These are phyloP conservation scores for Cenchrus americanus DNA, from an alignment of 176 grass and related monocot species.

Conservation along the genomic window DNA sequence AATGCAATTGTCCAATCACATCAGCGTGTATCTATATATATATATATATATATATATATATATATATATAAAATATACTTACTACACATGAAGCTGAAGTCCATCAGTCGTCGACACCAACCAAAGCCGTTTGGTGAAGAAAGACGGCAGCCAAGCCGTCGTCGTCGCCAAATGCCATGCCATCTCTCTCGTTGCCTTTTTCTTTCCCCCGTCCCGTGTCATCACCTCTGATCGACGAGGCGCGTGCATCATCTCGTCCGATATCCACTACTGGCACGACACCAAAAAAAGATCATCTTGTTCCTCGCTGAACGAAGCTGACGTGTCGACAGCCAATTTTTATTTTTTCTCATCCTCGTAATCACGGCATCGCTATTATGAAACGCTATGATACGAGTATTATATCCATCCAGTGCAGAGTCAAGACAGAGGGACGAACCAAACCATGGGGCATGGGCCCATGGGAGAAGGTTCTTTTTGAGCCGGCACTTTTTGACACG, in stretches of 20 bases:
- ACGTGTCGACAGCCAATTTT: constrained; percentile 20
- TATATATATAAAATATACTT: too few relatives aligned
- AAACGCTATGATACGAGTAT: too few relatives aligned
- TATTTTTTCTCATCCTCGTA: neutral
- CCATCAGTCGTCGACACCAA: neutral
- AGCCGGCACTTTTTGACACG: too few relatives aligned
- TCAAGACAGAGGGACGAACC: neutral
- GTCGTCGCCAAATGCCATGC: neutral
- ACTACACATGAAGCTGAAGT: neutral
- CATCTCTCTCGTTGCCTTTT: neutral
- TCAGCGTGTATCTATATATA: too few relatives aligned
- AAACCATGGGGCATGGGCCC: too few relatives aligned
- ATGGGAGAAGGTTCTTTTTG: too few relatives aligned
- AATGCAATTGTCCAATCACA: neutral
- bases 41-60: too few relatives aligned
- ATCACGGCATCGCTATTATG: neutral
- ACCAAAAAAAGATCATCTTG: neutral
- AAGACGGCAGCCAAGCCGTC: neutral
- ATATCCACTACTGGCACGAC: neutral
- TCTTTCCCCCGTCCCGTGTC: too few relatives aligned
- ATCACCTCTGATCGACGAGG: neutral
- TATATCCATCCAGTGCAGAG: constrained; percentile 33
- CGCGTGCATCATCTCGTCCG: neutral
- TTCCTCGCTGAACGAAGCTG: constrained; percentile 7
- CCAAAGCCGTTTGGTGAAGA: neutral